Conservation (phyloP, 768 basidiomycete species). For the Mycena galopus region DNA sequence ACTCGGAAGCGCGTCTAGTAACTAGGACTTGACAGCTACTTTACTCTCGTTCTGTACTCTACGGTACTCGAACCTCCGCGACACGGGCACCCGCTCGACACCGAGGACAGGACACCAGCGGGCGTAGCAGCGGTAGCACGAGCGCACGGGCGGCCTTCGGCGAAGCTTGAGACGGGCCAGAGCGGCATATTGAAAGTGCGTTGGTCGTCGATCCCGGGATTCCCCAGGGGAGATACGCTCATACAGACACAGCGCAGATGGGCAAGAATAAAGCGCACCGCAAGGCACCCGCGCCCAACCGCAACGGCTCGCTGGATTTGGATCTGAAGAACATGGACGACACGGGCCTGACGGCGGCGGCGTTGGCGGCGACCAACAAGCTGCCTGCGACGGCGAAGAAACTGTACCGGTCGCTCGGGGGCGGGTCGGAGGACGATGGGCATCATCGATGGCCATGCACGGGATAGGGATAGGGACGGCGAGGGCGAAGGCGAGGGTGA, state of each 20-base stretch:
- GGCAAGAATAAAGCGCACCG: background rate
- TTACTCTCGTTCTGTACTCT: background rate
- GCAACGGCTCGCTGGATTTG: background rate
- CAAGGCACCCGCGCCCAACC: background rate
- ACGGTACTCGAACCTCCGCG: too few species aligned
- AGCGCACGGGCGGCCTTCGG: too few species aligned
- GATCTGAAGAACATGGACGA: background rate
- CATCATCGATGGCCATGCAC: too few species aligned
- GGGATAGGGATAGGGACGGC: background rate
- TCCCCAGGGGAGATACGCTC: too few species aligned
- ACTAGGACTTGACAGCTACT: too few species aligned
- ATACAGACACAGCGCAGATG: too few species aligned
- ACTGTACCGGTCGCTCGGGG: slow-evolving; percentile 56
- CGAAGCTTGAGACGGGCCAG: too few species aligned
- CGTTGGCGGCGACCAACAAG: slow-evolving; percentile 64
- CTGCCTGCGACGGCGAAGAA: slow-evolving; percentile 72
- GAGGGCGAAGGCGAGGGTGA: background rate
- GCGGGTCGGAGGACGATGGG: slow-evolving; percentile 19
- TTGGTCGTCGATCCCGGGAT: too few species aligned
- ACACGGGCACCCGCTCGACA: too few species aligned
- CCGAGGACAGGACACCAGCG: too few species aligned
- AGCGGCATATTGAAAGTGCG: too few species aligned
- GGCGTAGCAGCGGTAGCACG: too few species aligned
- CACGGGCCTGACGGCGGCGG: slow-evolving; percentile 30
- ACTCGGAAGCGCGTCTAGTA: background rate